A percentile compares a stretch with the other conserved stretches of the same genome.
phyloP scores from a whole-genome alignment of 2,329 filamentous ascomycete genomes.

The Cladosporium sp. region DNA sequence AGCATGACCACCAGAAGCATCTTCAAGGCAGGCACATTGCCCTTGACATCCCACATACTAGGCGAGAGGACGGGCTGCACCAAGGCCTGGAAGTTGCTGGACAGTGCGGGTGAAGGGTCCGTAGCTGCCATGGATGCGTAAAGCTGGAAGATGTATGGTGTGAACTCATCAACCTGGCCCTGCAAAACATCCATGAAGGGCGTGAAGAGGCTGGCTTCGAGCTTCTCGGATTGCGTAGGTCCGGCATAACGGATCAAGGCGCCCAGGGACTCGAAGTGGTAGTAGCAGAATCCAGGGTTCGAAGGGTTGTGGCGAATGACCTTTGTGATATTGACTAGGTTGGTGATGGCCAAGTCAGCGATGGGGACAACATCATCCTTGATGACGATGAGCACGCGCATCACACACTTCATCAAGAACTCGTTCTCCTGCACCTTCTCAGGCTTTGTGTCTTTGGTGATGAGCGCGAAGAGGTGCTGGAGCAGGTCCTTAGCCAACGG shows the following conservation, averaged over 20 bases:
- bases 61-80: conserved; percentile 77
- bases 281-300: conserved; percentile 98
- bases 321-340: conserved; percentile 84
- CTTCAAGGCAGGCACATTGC: conserved; percentile 88
- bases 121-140: conserved; percentile 87
- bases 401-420: conserved; percentile 97
- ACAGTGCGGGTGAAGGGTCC: conserved; percentile 75
- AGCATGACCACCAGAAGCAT: conserved; percentile 83
- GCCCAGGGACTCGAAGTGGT: conserved; percentile 92
- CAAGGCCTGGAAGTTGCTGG: conserved; percentile 76
- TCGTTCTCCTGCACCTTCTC: conserved; percentile 98
- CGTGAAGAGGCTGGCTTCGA: conserved; percentile 79
- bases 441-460: conserved; percentile 79
- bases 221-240: conserved; percentile 66
- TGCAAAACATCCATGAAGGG: conserved; percentile 79
- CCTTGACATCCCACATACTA: conserved; percentile 85
- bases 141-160: conserved; percentile 94
- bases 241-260: conserved; percentile 79
- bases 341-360: conserved; percentile 74
- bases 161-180: conserved; percentile 88
- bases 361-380: conserved; percentile 76
- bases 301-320: conserved; percentile 93
- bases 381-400: conserved; percentile 94
- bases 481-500: conserved; percentile 83
- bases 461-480: conserved; percentile 84